These are phyloP conservation scores for Fraxinus dipetala DNA, from an alignment of 305 asterid species.

Conservation along the genomic window DNA sequence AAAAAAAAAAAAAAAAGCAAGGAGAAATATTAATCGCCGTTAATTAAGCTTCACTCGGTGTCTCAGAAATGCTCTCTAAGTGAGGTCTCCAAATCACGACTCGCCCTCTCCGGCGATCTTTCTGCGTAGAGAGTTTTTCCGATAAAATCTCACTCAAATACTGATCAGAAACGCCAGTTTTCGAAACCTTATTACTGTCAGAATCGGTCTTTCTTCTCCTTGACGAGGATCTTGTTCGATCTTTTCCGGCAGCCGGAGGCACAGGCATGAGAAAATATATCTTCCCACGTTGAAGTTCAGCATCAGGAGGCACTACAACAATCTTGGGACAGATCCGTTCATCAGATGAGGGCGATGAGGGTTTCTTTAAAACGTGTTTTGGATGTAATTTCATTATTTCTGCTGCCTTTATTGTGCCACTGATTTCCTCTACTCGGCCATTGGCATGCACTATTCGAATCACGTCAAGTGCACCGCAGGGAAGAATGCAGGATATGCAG, in stretches of 20 bases:
- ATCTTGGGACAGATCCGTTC: constrained; percentile 39
- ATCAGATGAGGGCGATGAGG: constrained; percentile 39
- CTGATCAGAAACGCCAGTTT: constrained; percentile 39
- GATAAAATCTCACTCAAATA: constrained; percentile 79
- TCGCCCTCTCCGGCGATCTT: constrained; percentile 84
- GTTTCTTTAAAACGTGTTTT: constrained; percentile 62
- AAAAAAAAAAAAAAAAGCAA: constrained; percentile 5
- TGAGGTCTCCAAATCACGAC: constrained; percentile 85
- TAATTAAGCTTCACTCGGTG: constrained; percentile 39
- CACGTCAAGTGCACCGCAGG: constrained; percentile 73
- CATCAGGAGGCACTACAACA: constrained; percentile 43
- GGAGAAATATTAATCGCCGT: constrained; percentile 11
- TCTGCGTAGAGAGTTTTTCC: constrained; percentile 58
- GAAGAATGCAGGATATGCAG: constrained; percentile 80
- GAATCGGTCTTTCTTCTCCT: constrained; percentile 37
- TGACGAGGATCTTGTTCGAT: constrained; percentile 29
- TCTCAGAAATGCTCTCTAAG: constrained; percentile 78
- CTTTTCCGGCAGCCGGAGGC: constrained; percentile 41
- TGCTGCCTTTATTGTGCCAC: constrained; percentile 46
- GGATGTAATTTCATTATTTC: constrained; percentile 65
- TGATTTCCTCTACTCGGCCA: constrained; percentile 60
- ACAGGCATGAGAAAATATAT: constrained; percentile 67
- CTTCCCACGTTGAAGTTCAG: constrained; percentile 58
- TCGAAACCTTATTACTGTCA: neutral
- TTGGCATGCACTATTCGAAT: constrained; percentile 65